A percentile compares a stretch with the other conserved stretches of the same genome.
Conservation (phyloP, 345 rosid genomes). For the Eucalyptus grandis region DNA sequence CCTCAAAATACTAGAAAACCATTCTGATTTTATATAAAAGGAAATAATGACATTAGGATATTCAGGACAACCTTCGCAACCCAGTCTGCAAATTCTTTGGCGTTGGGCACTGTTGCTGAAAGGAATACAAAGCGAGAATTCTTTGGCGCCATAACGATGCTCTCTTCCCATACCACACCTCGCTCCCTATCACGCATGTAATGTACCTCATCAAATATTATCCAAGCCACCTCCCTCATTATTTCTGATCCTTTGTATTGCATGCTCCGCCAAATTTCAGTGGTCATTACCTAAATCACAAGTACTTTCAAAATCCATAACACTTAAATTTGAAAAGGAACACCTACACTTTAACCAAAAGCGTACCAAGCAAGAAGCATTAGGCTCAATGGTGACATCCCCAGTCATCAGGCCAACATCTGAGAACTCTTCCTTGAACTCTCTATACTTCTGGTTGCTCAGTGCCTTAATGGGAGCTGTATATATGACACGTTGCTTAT, state of each 20-base stretch:
- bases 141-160: constrained; percentile 98
- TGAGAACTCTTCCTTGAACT: constrained; percentile 92
- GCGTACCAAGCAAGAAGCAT: constrained; percentile 85
- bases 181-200: constrained; percentile 99
- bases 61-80: constrained; percentile 70
- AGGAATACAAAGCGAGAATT: constrained; percentile 89
- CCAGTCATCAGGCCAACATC: constrained; percentile 99
- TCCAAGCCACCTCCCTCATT: constrained; percentile 95
- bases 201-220: constrained; percentile 96
- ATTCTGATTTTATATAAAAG: not conserved
- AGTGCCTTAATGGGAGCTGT: constrained; percentile 97
- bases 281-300: constrained; percentile 84
- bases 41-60: not conserved
- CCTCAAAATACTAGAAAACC: not conserved
- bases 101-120: constrained; percentile 98
- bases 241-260: constrained; percentile 93
- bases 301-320: constrained; percentile 4
- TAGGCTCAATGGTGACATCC: constrained; percentile 93
- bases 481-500: constrained; percentile 84
- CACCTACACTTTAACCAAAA: not conserved
- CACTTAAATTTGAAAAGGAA: not conserved
- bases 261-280: constrained; percentile 99
- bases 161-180: constrained; percentile 99
- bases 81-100: constrained; percentile 99
- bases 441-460: constrained; percentile 92